Percentiles rank a stretch among this genome's conserved stretches.
These are phyloP conservation scores for Bigelowiella natans DNA, from an alignment of 78 protist species.

Conservation along the genomic window DNA sequence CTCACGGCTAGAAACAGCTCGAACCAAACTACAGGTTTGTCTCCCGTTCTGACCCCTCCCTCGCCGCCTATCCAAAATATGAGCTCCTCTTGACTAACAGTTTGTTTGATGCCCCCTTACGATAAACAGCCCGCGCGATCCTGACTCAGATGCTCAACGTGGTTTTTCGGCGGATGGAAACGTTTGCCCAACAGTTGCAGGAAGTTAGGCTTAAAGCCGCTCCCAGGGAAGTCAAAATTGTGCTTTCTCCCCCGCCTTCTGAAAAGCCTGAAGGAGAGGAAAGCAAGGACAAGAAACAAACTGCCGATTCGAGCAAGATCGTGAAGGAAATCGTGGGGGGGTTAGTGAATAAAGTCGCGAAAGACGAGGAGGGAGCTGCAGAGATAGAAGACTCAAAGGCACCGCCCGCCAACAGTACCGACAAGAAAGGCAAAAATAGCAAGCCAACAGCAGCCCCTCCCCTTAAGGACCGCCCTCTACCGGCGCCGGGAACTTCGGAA, in stretches of 20 bases:
- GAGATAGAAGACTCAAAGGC: not conserved
- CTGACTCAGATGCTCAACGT: not conserved
- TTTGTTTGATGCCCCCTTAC: too few relatives aligned
- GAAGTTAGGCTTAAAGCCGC: not conserved
- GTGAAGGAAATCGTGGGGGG: not conserved
- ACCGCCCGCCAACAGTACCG: too few relatives aligned
- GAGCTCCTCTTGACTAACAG: too few relatives aligned
- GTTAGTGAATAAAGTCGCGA: not conserved
- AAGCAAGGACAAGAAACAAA: not conserved
- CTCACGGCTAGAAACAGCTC: not conserved
- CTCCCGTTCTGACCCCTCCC: too few relatives aligned
- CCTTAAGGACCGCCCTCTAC: too few relatives aligned
- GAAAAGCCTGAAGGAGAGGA: not conserved
- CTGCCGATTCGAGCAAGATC: not conserved
- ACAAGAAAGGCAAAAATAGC: too few relatives aligned
- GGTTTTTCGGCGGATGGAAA: not conserved
- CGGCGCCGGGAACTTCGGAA: too few relatives aligned
- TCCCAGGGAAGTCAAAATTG: not conserved
- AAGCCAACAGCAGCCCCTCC: too few relatives aligned
- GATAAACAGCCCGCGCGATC: not conserved
- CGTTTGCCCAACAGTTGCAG: not conserved
- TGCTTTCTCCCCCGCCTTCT: not conserved
- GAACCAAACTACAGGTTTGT: constrained; percentile 12
- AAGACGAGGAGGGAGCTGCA: not conserved
- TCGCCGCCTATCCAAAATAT: too few relatives aligned